These are phyloP conservation scores for Cadophora sp. DNA, from an alignment of 2,329 filamentous ascomycete genomes.

Conservation along the genomic window DNA sequence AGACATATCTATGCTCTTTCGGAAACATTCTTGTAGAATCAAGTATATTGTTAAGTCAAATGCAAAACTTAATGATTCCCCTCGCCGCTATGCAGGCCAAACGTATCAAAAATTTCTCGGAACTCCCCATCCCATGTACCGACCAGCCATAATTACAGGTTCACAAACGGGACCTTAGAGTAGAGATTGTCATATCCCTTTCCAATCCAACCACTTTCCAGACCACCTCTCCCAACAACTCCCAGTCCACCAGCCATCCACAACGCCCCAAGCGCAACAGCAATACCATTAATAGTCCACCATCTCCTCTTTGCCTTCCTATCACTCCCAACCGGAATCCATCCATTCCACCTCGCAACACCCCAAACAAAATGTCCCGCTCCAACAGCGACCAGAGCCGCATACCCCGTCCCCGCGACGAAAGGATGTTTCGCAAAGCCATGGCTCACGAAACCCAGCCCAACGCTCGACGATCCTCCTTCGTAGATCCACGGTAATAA, in stretches of 20 bases:
- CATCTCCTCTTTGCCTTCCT: conserved; percentile 68
- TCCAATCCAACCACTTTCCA: conserved; percentile 78
- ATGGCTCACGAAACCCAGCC: conserved; percentile 83
- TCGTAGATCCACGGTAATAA: conserved; percentile 77
- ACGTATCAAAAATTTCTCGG: neutral
- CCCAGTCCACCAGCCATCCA: conserved; percentile 86
- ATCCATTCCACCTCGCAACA: conserved; percentile 79
- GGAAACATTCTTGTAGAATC: no score
- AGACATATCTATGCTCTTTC: no score
- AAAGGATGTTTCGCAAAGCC: conserved; percentile 77
- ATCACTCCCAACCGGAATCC: conserved; percentile 62
- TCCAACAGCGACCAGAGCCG: conserved; percentile 69
- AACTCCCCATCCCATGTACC: neutral
- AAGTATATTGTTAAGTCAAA: no score
- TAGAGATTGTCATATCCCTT: conserved; percentile 69
- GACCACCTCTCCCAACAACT: conserved; percentile 75
- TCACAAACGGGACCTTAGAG: conserved; percentile 62
- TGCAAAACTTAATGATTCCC: neutral
- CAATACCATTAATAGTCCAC: conserved; percentile 73
- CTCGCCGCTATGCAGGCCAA: conserved; percentile 2
- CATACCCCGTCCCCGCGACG: conserved; percentile 73
- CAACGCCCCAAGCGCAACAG: conserved; percentile 62
- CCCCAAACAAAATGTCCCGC: conserved; percentile 86
- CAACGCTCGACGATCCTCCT: conserved; percentile 86
- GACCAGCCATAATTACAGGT: conserved; percentile 48